Conservation (phyloP, 2,329 filamentous ascomycete genomes). For the Didymella pinodella region DNA sequence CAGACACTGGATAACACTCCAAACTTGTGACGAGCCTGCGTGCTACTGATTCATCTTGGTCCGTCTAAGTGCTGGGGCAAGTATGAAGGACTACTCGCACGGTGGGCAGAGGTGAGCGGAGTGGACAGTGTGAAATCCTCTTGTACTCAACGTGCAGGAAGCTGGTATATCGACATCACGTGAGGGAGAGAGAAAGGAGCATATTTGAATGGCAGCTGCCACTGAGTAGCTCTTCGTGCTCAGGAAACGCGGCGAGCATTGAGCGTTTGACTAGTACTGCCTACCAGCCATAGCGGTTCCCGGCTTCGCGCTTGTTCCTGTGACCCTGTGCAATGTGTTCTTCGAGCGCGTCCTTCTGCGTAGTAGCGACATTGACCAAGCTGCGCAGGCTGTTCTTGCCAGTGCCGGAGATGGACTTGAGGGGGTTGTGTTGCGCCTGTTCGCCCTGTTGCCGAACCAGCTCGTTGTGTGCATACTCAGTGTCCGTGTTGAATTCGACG, state of each 20-base stretch:
- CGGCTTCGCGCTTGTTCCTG: conserved; percentile 81
- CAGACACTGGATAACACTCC: neutral
- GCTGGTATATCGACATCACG: neutral
- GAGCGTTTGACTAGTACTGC: neutral
- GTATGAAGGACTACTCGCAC: neutral
- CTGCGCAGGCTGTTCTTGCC: conserved; percentile 91
- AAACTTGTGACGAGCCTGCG: neutral
- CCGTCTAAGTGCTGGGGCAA: neutral
- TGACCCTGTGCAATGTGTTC: conserved; percentile 87
- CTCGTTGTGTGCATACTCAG: conserved; percentile 87
- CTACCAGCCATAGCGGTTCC: conserved; percentile 83
- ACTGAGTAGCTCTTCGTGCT: neutral
- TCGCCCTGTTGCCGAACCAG: conserved; percentile 73
- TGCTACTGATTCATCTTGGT: neutral
- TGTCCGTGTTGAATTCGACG: conserved; percentile 87
- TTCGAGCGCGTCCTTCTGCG: conserved; percentile 85
- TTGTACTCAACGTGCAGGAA: neutral
- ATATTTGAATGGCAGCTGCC: neutral
- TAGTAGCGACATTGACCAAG: conserved; percentile 82
- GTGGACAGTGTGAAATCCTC: neutral
- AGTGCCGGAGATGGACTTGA: conserved; percentile 77
- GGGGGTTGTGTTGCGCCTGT: conserved; percentile 77
- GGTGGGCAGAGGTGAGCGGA: neutral
- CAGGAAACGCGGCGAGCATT: neutral
- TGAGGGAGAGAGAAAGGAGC: neutral